Conservation (phyloP, 129 eudicot genomes). For the Artemisia tridentata region DNA sequence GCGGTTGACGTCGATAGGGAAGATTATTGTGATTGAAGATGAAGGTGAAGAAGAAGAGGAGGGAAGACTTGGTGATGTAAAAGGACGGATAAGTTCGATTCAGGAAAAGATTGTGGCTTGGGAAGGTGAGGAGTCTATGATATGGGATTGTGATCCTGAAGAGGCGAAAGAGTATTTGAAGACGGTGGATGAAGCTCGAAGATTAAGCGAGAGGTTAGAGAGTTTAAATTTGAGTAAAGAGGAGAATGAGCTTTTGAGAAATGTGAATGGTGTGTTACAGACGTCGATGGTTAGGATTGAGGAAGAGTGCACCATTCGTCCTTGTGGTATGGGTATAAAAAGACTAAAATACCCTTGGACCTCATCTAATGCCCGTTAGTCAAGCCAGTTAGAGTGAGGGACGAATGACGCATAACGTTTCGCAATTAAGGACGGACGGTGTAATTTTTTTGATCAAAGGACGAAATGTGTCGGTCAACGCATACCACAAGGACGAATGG, state of each 20-base stretch:
- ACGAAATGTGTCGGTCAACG: too few relatives aligned
- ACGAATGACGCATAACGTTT: too few relatives aligned
- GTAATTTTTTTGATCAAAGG: too few relatives aligned
- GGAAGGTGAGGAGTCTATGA: slow-evolving; percentile 64
- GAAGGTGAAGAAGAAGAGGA: slow-evolving; percentile 23
- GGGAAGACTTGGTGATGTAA: slow-evolving; percentile 40
- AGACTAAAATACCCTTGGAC: too few relatives aligned
- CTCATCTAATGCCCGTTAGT: too few relatives aligned
- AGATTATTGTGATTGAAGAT: slow-evolving; percentile 25
- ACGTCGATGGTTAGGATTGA: slow-evolving; percentile 78
- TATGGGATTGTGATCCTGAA: slow-evolving; percentile 81
- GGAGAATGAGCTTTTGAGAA: slow-evolving; percentile 39
- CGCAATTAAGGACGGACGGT: too few relatives aligned
- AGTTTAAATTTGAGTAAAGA: slow-evolving; percentile 37
- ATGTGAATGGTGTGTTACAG: slow-evolving; percentile 65
- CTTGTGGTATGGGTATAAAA: too few relatives aligned
- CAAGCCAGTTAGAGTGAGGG: too few relatives aligned
- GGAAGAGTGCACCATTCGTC: too few relatives aligned
- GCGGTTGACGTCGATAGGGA: slow-evolving; percentile 48
- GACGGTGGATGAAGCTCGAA: slow-evolving; percentile 65
- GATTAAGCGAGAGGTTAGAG: slow-evolving; percentile 58
- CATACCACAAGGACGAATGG: too few relatives aligned
- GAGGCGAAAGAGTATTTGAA: slow-evolving; percentile 74
- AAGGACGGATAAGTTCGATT: slow-evolving; percentile 51
- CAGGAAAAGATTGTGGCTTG: slow-evolving; percentile 65